Percentiles rank a stretch among this genome's conserved stretches.
Conservation (phyloP, 208 protist genomes). For the Pavlovales sp. region DNA sequence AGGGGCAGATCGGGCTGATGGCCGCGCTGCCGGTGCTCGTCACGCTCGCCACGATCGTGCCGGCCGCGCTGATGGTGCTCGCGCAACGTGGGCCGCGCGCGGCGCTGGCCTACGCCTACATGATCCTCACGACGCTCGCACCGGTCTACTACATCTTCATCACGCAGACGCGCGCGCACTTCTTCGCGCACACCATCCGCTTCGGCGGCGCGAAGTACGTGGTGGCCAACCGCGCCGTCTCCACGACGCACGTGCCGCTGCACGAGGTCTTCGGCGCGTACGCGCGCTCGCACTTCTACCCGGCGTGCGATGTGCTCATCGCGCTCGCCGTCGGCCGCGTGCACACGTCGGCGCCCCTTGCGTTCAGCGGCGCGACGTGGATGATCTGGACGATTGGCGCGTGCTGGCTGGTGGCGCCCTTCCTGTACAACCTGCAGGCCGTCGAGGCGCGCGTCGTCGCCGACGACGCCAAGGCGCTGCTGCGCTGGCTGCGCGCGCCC, state of each 20-base stretch:
- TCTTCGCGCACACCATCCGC: slow-evolving; percentile 44
- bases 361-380: neutral
- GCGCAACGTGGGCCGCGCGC: slow-evolving; percentile 13
- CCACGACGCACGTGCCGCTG: slow-evolving; percentile 38
- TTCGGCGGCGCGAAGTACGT: slow-evolving; percentile 34
- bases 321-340: slow-evolving; percentile 30
- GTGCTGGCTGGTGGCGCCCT: slow-evolving; percentile 22
- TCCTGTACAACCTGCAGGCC: slow-evolving; percentile 52
- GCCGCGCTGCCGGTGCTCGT: neutral
- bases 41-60: neutral
- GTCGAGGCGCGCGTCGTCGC: neutral
- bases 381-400: slow-evolving; percentile 3
- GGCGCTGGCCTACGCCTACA: slow-evolving; percentile 43
- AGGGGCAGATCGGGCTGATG: neutral
- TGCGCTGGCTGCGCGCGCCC: neutral
- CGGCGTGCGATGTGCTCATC: slow-evolving; percentile 39
- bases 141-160: slow-evolving; percentile 30
- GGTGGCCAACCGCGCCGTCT: slow-evolving; percentile 35
- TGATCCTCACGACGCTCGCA: neutral
- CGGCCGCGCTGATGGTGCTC: slow-evolving; percentile 11
- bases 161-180: slow-evolving; percentile 49
- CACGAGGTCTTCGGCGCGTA: slow-evolving; percentile 39
- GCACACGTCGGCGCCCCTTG: neutral
- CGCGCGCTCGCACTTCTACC: slow-evolving; percentile 50
- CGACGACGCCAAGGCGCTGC: neutral